These are phyloP conservation scores for Ogataea paradorogensis DNA, from an alignment of 805 yeast genomes.

Conservation along the genomic window DNA sequence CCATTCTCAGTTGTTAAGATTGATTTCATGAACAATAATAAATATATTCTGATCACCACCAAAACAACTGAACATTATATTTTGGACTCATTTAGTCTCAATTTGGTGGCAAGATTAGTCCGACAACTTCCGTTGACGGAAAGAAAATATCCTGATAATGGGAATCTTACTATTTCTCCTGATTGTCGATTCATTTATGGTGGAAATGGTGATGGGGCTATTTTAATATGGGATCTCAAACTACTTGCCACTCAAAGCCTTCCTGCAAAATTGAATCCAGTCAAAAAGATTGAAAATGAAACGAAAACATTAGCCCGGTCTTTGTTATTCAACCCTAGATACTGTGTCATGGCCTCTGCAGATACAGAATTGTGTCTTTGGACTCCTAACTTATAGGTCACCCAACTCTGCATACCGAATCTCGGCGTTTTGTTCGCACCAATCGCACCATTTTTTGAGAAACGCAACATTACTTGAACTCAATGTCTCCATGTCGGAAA, in stretches of 20 bases:
- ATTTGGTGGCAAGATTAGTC: slow-evolving; percentile 33
- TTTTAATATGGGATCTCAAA: slow-evolving; percentile 51
- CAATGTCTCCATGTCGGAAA: slow-evolving; percentile 83
- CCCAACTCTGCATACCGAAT: slow-evolving; percentile 61
- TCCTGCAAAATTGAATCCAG: slow-evolving; percentile 19
- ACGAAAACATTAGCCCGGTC: slow-evolving; percentile 42
- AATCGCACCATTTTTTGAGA: slow-evolving; percentile 62
- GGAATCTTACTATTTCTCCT: slow-evolving; percentile 59
- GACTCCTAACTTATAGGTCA: slow-evolving; percentile 33
- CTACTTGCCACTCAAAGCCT: slow-evolving; percentile 3
- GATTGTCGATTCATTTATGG: slow-evolving; percentile 63
- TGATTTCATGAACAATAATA: slow-evolving; percentile 46
- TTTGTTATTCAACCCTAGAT: slow-evolving; percentile 58
- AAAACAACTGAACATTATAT: slow-evolving; percentile 23
- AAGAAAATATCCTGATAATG: slow-evolving; percentile 44
- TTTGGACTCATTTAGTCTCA: slow-evolving; percentile 15
- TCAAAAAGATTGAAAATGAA: slow-evolving; percentile 13
- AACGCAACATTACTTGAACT: slow-evolving; percentile 42
- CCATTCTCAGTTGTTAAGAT: slow-evolving; percentile 24
- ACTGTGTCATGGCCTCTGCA: slow-evolving; percentile 61
- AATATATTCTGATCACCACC: slow-evolving; percentile 34
- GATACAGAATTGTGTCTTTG: slow-evolving; percentile 50
- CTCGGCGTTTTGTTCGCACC: slow-evolving; percentile 67
- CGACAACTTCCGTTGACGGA: slow-evolving; percentile 43
- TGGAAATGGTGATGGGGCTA: slow-evolving; percentile 54